Evolutionary conservation across 1,284 basidiomycete genomes (phyloP), one percentile per base, ranked within the genome.

Genomic region (Ceratobasidium sp.): DNA sequence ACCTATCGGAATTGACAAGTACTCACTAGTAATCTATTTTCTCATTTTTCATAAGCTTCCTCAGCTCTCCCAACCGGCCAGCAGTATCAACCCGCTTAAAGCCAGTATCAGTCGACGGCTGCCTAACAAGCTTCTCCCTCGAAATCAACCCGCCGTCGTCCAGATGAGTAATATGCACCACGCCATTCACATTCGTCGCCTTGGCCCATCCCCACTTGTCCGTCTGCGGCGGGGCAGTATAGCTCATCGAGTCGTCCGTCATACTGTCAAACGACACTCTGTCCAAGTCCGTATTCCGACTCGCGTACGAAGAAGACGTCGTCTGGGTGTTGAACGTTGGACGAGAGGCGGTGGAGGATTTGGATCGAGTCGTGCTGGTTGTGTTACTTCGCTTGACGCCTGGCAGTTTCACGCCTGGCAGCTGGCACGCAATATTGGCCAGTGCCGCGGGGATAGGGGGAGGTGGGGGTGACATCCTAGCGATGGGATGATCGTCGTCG

Each of bases 1-100:
- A 54, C 20, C 7, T 56, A n/a, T 20, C 70, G 69, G 42, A 76
- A 48, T 75, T 57, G 2, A 90, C n/a, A n/a, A 20, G 15, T n/a
- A 17, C 94, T 85, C 81, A 96, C 95, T 96, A 96, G 84, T 93
- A 96, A 84, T 96, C 93, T 66, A 96, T 84, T 77, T 88, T 89
- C 48, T 80, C 80, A 4, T 54, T 61, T 26, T 74, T 80, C 91
- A 97, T 94, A 79, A 92, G 85, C 73, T 87, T 87, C 62, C 93
- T 87, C 71, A 97, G 84, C 70, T 92, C 91, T 0, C 87, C 87
- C 64, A 98, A 85, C 40, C 93, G 88, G 70, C 88, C 87, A 2
- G 84, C 84, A 0, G 92, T 93, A 81, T 94, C 92, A 5, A 50
- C 57, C 5, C 48, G 46, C 10, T 50, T 7, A 61, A 65, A 75